Evolutionary conservation across 2,329 filamentous ascomycete genomes (phyloP), one percentile per base, ranked within the genome.

Genomic region (Rhynchosporium agropyri): DNA sequence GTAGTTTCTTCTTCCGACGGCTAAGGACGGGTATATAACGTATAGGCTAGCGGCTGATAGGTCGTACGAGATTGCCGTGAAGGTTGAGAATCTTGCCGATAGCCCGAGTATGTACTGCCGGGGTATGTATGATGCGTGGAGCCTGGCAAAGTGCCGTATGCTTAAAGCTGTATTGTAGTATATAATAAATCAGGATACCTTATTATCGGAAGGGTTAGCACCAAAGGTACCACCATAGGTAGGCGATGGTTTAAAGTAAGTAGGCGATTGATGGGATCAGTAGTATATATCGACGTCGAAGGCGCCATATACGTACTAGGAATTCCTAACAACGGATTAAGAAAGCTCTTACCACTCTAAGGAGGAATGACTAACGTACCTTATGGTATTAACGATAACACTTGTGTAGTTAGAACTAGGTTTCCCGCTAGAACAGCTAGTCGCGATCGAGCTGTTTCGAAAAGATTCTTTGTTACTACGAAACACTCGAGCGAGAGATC

Each of bases 401-500:
- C 0, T 43, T 43, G 40, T 43, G 40, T 3, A 43, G 40, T 43
- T 43, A 12, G 40, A 15, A 43, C 40, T 43, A 3, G 40, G 40
- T 13, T 43, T 43, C 51, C 33, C 40, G 45, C 45, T 6, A 58
- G 46, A 15, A 28, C 33, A 12, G 46, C 8, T 4, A 58, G 46
- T 9, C 58, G 51, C 15, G n/a, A 4, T 26, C 8, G 6, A 6
- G 51, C 51, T 38, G 62, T 58, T 31, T 64, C 53, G 4, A 13
- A 50, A 28, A 64, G 31, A 7, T n/a, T 38, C 12, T 40, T 26
- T 9, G 58, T 61, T 1, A 28, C 7, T 20, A 10, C 20, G 36
- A 42, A 64, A 10, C 9, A 4, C 29, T 65, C 60, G 10, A 50
- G 42, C 13, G 12, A 13, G 9, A 65, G 31, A 10, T 50, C 33